Percentiles rank a stretch among this genome's conserved stretches.
These are phyloP conservation scores for Sambucus nigra DNA, from an alignment of 129 eudicot species.

Conservation along the genomic window DNA sequence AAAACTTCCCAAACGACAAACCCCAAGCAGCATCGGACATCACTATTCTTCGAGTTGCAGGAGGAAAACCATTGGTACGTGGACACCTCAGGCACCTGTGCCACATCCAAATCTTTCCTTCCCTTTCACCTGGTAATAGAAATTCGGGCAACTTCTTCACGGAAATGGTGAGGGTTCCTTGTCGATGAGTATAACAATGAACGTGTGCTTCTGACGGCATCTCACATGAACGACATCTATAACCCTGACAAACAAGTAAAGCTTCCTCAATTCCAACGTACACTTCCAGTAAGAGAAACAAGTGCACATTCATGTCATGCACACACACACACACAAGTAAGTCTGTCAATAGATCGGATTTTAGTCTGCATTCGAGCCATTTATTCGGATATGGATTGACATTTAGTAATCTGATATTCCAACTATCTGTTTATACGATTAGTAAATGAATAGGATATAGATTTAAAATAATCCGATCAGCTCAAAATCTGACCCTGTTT, in stretches of 20 bases:
- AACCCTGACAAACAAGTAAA: constrained; percentile 45
- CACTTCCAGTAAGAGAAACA: constrained; percentile 1
- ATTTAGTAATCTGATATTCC: no score
- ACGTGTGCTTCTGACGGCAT: constrained; percentile 98
- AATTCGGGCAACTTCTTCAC: constrained; percentile 86
- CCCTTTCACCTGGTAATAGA: constrained; percentile 77
- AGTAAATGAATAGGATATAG: no score
- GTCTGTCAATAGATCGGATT: no score
- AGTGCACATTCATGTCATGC: background rate
- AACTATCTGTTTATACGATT: no score
- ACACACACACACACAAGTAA: constrained; percentile 2
- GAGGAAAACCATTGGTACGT: constrained; percentile 75
- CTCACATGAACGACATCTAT: constrained; percentile 74
- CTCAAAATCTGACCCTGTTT: no score
- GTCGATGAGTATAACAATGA: constrained; percentile 93
- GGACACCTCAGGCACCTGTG: constrained; percentile 96
- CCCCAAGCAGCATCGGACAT: constrained; percentile 99
- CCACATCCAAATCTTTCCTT: constrained; percentile 99
- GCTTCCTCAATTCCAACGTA: constrained; percentile 1
- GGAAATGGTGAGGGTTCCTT: constrained; percentile 93
- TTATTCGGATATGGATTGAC: no score
- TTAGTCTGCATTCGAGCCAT: no score
- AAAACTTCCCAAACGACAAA: constrained; percentile 88
- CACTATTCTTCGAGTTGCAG: constrained; percentile 83
- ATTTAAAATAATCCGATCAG: no score